Conservation (phyloP, 371 early-diverging fungal genomes). For the Lichtheimia corymbifera region DNA sequence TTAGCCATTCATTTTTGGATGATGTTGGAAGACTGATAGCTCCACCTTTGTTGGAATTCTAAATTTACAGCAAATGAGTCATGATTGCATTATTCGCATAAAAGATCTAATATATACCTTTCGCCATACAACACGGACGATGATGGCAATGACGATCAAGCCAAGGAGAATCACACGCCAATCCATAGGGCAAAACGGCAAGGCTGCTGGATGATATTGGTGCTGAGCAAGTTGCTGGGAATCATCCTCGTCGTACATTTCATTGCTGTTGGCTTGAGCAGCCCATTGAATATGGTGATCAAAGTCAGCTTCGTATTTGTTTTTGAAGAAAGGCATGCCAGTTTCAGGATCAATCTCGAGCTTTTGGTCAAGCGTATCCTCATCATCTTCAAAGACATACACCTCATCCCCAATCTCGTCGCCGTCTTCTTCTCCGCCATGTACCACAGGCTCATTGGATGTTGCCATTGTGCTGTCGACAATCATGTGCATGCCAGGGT, state of each 20-base stretch:
- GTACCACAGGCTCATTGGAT: not conserved
- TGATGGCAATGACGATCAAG: not conserved
- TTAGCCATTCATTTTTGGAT: not conserved
- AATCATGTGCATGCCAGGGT: conserved; percentile 2
- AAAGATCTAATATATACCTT: not conserved
- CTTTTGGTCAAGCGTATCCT: not conserved
- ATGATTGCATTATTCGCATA: not conserved
- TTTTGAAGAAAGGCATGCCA: conserved; percentile 6
- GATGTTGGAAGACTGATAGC: not conserved
- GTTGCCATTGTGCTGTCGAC: not conserved
- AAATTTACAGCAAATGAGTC: not conserved
- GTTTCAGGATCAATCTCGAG: conserved; percentile 8
- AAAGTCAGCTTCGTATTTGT: conserved; percentile 6
- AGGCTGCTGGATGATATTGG: not conserved
- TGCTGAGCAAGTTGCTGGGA: not conserved
- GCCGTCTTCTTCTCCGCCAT: no score
- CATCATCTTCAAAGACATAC: conserved; percentile 3
- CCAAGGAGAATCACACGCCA: not conserved
- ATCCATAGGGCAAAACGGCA: not conserved
- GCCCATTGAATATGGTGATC: conserved; percentile 1
- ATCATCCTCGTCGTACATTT: not conserved
- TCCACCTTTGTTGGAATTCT: not conserved
- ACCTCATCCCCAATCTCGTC: conserved; percentile 1
- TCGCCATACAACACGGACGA: not conserved
- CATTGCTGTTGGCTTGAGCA: not conserved